Evolutionary conservation across 2,329 filamentous ascomycete species (phyloP).

Genomic region (Neofusicoccum cordaticola): DNA sequence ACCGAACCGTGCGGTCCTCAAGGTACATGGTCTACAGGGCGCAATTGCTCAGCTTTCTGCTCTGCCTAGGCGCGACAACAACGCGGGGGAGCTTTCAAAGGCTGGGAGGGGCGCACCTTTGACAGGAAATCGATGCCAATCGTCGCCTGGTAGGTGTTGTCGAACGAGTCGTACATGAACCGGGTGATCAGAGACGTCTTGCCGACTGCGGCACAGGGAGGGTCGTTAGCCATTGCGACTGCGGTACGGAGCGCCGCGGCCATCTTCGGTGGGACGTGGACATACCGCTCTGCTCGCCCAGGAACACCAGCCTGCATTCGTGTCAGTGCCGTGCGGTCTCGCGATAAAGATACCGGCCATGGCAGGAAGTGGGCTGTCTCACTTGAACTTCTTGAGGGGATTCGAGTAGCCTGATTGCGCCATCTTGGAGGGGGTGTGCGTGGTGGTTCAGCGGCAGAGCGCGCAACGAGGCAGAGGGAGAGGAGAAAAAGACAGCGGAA

Average conservation of each 20-base stretch:
- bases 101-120: slow-evolving; percentile 61
- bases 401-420: slow-evolving; percentile 88
- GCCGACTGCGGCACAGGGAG: slow-evolving; percentile 63
- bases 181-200: slow-evolving; percentile 98
- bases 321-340: neutral
- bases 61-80: neutral
- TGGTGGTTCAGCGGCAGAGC: slow-evolving; percentile 5
- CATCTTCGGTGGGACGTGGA: slow-evolving; percentile 18
- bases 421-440: slow-evolving; percentile 57
- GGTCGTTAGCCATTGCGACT: slow-evolving; percentile 22
- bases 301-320: slow-evolving; percentile 75
- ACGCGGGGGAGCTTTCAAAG: neutral
- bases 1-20: slow-evolving; percentile 92
- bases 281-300: slow-evolving; percentile 98
- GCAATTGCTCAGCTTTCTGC: slow-evolving; percentile 6
- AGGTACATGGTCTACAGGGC: slow-evolving; percentile 87
- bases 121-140: slow-evolving; percentile 99
- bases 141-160: slow-evolving; percentile 99
- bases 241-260: neutral
- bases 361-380: slow-evolving; percentile 19
- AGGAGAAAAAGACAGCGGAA: slow-evolving; percentile 14
- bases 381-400: slow-evolving; percentile 99
- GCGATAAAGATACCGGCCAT: neutral
- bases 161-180: slow-evolving; percentile 99
- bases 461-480: slow-evolving; percentile 14